Base-by-base conservation (phyloP, 2,329 filamentous ascomycete genomes). In the Tolypocladium tropicale region DNA sequence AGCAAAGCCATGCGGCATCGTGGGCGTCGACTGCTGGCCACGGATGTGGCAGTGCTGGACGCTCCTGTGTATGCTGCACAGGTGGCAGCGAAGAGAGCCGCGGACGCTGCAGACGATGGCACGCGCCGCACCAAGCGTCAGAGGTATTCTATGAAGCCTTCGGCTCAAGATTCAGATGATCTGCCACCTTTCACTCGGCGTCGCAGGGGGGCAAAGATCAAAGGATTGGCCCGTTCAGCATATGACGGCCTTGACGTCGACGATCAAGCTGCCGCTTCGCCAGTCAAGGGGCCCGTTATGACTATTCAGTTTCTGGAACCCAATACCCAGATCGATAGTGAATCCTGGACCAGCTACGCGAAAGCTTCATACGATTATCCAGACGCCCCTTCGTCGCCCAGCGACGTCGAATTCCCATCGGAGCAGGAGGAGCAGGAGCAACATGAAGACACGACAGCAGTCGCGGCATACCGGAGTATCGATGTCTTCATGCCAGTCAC, bases 51-150 rank as follows among this genome's bases (percentile, higher is more conserved):
- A 37, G 70, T 74, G n/a, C 63, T 81, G 32, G 71, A 74, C 53
- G 78, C 78, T 2, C 78, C 78, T 3, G 75, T 79, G 32, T 81
- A 81, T 63, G 70, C 65, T n/a, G 69, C 70, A 11, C 71, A 73
- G 59, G 56, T 67, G 52, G 66, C 70, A 14, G 64, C 68, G 11
- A 73, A 71, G 57, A 67, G 67, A 36, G 63, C 59, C 2, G 55
- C 59, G 4, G 64, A 66, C 36, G 58, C 59, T 7, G 46, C 58
- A 4, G 59, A 65, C 16, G 67, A 65, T 32, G 56, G 58, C 25
- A 39, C 53, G n/a, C 56, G 56, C 43, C 53, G 59, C 43, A 21
- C 34, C 23, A 64, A 63, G 48, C 60, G 57, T 28, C 48, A 33
- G 33, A 54, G 56, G 41, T 53, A 39, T n/a, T 53, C 55, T 1